Conservation (phyloP, 768 basidiomycete species). For the Boletus speciosus region DNA sequence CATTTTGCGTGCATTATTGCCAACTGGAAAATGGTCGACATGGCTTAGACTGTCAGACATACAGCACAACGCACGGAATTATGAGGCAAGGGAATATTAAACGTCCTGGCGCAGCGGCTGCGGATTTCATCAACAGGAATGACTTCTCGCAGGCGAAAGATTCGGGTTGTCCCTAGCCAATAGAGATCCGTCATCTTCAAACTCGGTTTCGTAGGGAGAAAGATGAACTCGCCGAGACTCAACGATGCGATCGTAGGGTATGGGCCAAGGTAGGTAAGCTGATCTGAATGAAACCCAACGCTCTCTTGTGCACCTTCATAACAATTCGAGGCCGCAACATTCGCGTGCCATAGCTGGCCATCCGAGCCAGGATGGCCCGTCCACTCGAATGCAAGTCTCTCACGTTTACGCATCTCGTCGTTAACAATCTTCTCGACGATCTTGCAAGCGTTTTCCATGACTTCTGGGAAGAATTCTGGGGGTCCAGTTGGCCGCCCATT, state of each 20-base stretch:
- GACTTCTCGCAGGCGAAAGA: conserved; percentile 75
- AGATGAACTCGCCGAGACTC: conserved; percentile 56
- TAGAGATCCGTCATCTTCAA: background rate
- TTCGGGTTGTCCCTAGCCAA: conserved; percentile 56
- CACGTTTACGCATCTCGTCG: conserved; percentile 58
- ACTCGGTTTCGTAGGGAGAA: background rate
- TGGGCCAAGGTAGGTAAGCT: conserved; percentile 76
- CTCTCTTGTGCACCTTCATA: conserved; percentile 80
- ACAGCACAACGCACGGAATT: conserved; percentile 58
- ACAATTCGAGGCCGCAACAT: conserved; percentile 83
- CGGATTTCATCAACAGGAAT: conserved; percentile 59
- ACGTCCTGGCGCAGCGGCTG: conserved; percentile 62
- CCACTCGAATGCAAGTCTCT: conserved; percentile 69
- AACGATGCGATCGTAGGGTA: conserved; percentile 84
- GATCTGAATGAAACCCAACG: conserved; percentile 81
- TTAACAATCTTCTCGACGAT: conserved; percentile 71
- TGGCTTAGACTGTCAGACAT: background rate
- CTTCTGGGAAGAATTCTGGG: conserved; percentile 54
- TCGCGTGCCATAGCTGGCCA: conserved; percentile 61
- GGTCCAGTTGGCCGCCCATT: conserved; percentile 64
- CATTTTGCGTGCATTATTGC: conserved; percentile 86
- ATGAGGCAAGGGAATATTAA: conserved; percentile 71
- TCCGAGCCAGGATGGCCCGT: conserved; percentile 28
- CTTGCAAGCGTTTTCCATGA: conserved; percentile 77
- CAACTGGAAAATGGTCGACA: conserved; percentile 41